Evolutionary conservation across 2,329 filamentous ascomycete genomes (phyloP).

Genomic region (Aspergillus pseudoglaucus): DNA sequence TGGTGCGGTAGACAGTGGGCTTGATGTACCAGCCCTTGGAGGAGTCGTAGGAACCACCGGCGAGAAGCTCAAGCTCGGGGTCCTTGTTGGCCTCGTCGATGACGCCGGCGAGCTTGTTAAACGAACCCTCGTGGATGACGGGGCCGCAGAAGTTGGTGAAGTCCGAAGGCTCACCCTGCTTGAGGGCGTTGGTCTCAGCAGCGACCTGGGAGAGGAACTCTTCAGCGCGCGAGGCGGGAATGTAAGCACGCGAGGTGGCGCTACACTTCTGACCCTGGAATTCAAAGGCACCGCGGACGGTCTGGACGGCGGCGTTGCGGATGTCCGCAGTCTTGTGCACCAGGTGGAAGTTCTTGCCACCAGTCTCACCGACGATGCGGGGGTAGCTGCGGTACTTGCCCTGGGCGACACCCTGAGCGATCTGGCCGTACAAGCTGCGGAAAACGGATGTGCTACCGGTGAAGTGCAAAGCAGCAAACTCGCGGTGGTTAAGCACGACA

Average conservation of each 20-base stretch:
- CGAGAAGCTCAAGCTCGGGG: constrained; percentile 62
- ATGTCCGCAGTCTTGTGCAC: constrained; percentile 72
- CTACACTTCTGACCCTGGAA: constrained; percentile 91
- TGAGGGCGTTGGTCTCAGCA: constrained; percentile 62
- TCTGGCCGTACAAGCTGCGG: constrained; percentile 79
- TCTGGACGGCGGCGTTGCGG: constrained; percentile 71
- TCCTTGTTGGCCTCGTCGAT: constrained; percentile 79
- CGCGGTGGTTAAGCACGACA: constrained; percentile 64
- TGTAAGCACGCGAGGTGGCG: constrained; percentile 73
- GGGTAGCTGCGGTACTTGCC: constrained; percentile 80
- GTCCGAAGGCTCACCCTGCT: constrained; percentile 63
- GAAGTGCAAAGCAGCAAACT: constrained; percentile 90
- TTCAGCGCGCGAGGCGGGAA: constrained; percentile 68
- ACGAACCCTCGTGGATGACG: constrained; percentile 75
- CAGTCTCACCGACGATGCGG: constrained; percentile 82
- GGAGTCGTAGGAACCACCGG: constrained; percentile 70
- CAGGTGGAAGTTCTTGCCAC: constrained; percentile 90
- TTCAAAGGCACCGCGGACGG: constrained; percentile 80
- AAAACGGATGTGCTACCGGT: constrained; percentile 91
- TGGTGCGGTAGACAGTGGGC: constrained; percentile 73
- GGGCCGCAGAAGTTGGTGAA: constrained; percentile 78
- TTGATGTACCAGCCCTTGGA: constrained; percentile 76
- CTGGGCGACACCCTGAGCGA: constrained; percentile 72
- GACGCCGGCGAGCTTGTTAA: constrained; percentile 69
- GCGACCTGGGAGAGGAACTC: constrained; percentile 62